phyloP scores from a whole-genome alignment of 2,329 filamentous ascomycete genomes.

The Tolypocladium ovalisporum region DNA sequence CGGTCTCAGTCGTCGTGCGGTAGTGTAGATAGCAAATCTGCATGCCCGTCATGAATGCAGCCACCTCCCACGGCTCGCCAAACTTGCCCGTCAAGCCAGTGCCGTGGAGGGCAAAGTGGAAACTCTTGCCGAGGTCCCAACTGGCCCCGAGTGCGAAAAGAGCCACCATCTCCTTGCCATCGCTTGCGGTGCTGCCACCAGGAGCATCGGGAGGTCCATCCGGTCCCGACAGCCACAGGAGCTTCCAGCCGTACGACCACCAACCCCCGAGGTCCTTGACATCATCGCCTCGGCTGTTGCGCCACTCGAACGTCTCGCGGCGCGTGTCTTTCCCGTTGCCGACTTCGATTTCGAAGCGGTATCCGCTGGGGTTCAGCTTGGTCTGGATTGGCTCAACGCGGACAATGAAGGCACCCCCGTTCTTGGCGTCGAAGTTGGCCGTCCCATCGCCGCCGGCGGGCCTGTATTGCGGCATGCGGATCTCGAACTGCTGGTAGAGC shows the following conservation, averaged over 20 bases:
- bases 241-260: not conserved
- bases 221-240: not conserved
- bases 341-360: not conserved
- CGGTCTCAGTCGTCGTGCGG: not conserved
- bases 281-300: not conserved
- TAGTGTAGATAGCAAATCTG: not conserved
- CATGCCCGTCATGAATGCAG: not conserved
- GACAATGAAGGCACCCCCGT: not conserved
- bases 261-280: not conserved
- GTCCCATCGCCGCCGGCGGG: not conserved
- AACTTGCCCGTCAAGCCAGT: not conserved
- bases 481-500: not conserved
- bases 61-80: not conserved
- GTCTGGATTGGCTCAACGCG: not conserved
- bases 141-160: not conserved
- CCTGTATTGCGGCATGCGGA: not conserved
- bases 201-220: not conserved
- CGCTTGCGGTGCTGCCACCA: not conserved
- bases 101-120: not conserved
- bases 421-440: not conserved
- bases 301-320: not conserved
- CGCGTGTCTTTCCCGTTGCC: not conserved
- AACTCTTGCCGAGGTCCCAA: not conserved
- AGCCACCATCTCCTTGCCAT: not conserved
- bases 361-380: not conserved